Conservation (phyloP, 1,139 yeast species). For the Diutina pseudorugosa region DNA sequence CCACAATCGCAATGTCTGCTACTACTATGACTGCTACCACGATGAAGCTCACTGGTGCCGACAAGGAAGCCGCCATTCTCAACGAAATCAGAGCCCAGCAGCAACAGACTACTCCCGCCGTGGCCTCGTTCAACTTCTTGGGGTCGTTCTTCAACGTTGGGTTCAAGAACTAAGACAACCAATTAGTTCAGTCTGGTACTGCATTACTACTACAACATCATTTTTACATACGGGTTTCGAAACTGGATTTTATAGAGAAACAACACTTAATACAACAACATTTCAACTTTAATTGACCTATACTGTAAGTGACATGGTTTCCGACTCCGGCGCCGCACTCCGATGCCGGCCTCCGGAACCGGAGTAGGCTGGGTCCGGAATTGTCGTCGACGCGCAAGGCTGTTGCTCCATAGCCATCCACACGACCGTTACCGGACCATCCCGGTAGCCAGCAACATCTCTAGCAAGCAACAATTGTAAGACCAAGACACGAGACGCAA, state of each 20-base stretch:
- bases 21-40: not conserved
- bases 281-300: not conserved
- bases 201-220: not conserved
- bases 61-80: slow-evolving; percentile 2
- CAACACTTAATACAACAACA: not conserved
- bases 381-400: too few relatives aligned
- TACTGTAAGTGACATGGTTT: too few relatives aligned
- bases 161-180: not conserved
- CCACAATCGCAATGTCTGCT: not conserved
- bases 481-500: too few relatives aligned
- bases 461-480: too few relatives aligned
- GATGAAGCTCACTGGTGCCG: slow-evolving; percentile 3
- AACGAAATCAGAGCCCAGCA: slow-evolving; percentile 1
- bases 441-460: too few relatives aligned
- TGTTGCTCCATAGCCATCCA: too few relatives aligned
- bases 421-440: too few relatives aligned
- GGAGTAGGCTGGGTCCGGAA: too few relatives aligned
- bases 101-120: not conserved
- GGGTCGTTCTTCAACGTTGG: slow-evolving; percentile 3
- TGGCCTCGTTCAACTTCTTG: not conserved
- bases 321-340: too few relatives aligned
- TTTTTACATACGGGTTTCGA: not conserved
- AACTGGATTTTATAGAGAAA: not conserved
- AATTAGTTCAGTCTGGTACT: not conserved
- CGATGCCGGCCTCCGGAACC: too few relatives aligned